Evolutionary conservation across 768 basidiomycete genomes (phyloP).

Genomic region (Phallus indusiatus): DNA sequence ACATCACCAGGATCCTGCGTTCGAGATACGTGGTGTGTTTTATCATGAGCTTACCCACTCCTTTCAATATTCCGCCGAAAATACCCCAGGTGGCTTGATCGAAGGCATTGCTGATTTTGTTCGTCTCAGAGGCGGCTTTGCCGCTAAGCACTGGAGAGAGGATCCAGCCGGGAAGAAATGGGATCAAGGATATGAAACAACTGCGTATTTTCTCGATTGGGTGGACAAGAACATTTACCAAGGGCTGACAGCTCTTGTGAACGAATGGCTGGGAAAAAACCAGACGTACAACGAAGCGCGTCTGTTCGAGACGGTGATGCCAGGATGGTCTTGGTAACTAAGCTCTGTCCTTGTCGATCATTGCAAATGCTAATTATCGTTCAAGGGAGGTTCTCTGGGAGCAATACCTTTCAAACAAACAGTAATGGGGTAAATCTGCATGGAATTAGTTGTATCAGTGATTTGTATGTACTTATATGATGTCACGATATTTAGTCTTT

Average conservation of each 20-base stretch:
- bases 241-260: background rate
- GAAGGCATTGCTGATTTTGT: conserved; percentile 81
- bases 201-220: conserved; percentile 71
- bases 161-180: conserved; percentile 37
- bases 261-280: conserved; percentile 6
- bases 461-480: no score
- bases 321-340: conserved; percentile 6
- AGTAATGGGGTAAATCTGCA: background rate
- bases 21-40: conserved; percentile 61
- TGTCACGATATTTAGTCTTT: no score
- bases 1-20: conserved; percentile 45
- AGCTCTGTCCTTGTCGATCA: no score
- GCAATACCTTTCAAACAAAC: background rate
- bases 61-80: conserved; percentile 57
- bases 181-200: conserved; percentile 71
- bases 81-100: conserved; percentile 57
- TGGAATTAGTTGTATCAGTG: no score
- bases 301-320: background rate
- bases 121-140: conserved; percentile 45
- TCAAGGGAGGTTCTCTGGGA: conserved; percentile 2
- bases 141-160: conserved; percentile 63
- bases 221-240: conserved; percentile 13
- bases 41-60: conserved; percentile 74
- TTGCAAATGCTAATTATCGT: background rate
- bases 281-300: background rate